A percentile compares a stretch with the other conserved stretches of the same genome.
Conservation (phyloP, 2,329 filamentous ascomycete genomes). For the Grosmannia penicillata region DNA sequence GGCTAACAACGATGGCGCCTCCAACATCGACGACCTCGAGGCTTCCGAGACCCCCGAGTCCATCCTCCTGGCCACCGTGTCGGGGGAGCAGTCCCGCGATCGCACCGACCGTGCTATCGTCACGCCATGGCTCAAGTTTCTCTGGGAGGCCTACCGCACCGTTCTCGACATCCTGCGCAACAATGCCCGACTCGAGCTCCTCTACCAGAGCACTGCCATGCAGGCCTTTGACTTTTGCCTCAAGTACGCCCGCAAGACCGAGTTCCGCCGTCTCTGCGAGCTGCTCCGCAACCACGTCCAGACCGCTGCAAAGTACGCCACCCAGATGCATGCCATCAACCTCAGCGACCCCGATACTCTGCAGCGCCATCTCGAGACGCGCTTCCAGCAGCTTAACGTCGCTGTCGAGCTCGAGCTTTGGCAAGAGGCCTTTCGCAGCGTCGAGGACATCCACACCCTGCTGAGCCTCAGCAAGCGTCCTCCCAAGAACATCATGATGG, state of each 20-base stretch:
- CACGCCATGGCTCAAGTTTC: constrained; percentile 97
- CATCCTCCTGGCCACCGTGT: constrained; percentile 92
- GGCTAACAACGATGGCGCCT: constrained; percentile 44
- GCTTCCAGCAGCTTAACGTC: constrained; percentile 96
- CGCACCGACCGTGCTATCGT: constrained; percentile 96
- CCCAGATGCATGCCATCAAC: constrained; percentile 99
- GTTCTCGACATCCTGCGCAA: constrained; percentile 98
- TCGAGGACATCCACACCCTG: constrained; percentile 96
- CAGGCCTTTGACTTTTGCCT: constrained; percentile 98
- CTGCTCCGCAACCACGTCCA: constrained; percentile 96
- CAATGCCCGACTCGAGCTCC: constrained; percentile 91
- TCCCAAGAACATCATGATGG: constrained; percentile 99
- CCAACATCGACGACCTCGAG: constrained; percentile 86
- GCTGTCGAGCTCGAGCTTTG: constrained; percentile 95
- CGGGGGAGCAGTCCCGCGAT: constrained; percentile 92
- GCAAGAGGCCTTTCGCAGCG: constrained; percentile 98
- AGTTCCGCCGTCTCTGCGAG: constrained; percentile 97
- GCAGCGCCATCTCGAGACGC: constrained; percentile 92
- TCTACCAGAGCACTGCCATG: constrained; percentile 96
- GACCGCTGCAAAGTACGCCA: constrained; percentile 96
- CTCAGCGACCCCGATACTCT: constrained; percentile 93
- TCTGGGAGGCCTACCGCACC: constrained; percentile 98
- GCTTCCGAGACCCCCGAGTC: constrained; percentile 96
- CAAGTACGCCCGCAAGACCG: constrained; percentile 96
- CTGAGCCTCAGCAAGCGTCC: constrained; percentile 96